Evolutionary conservation across 2,329 filamentous ascomycete species (phyloP).

Genomic region (Verticillium longisporum): DNA sequence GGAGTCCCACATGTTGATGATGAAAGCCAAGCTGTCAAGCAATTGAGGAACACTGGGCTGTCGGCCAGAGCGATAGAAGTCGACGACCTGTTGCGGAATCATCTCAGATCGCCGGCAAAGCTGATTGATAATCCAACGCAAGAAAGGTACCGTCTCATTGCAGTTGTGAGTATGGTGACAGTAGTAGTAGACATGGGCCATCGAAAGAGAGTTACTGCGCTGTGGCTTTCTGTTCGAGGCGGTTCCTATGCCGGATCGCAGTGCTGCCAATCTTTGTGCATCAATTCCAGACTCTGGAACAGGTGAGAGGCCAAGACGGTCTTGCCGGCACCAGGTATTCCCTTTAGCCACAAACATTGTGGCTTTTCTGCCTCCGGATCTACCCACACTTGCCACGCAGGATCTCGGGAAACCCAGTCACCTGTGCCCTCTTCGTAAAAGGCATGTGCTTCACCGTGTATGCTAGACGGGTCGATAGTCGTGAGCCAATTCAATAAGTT

Average conservation of each 20-base stretch:
- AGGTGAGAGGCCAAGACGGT: neutral
- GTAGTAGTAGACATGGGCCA: neutral
- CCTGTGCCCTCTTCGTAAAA: neutral
- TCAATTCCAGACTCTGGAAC: neutral
- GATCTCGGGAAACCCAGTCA: neutral
- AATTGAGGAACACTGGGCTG: neutral
- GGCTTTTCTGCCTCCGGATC: neutral
- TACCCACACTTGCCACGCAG: neutral
- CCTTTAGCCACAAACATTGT: neutral
- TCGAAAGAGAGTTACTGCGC: neutral
- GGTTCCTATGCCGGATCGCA: no score
- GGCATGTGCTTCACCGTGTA: neutral
- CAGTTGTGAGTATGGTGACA: neutral
- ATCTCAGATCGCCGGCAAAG: neutral
- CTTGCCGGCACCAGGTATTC: neutral
- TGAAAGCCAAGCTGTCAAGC: neutral
- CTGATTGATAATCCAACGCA: neutral
- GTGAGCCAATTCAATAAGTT: neutral
- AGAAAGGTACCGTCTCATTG: neutral
- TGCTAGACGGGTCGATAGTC: neutral
- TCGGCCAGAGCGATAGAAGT: neutral
- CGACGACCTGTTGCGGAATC: neutral
- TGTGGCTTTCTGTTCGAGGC: neutral
- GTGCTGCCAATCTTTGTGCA: neutral
- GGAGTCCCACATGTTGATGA: neutral